Evolutionary conservation across 2,329 filamentous ascomycete species (phyloP).

Genomic region (Penicillium sp.): DNA sequence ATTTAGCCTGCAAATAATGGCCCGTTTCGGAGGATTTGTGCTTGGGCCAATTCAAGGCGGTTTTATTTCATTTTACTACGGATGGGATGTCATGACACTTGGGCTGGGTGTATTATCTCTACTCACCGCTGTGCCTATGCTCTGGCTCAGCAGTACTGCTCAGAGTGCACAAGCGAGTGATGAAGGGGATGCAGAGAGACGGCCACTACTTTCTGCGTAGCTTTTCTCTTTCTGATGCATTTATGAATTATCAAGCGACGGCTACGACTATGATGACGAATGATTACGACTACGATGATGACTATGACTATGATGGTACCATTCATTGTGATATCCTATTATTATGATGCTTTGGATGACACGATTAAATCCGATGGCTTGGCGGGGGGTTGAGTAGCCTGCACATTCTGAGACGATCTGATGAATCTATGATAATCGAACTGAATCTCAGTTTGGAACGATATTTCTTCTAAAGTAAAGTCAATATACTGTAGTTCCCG

Average conservation of each 20-base stretch:
- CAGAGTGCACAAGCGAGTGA: background rate
- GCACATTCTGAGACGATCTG: background rate
- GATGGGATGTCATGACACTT: slow-evolving; percentile 30
- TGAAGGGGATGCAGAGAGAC: background rate
- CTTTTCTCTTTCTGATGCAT: background rate
- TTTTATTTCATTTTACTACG: slow-evolving; percentile 23
- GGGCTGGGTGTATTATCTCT: slow-evolving; percentile 20
- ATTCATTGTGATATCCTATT: background rate
- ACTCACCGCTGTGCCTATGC: slow-evolving; percentile 5
- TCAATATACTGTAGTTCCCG: too few species aligned
- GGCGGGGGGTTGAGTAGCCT: background rate
- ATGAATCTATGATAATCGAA: background rate
- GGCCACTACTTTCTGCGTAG: background rate
- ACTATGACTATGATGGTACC: background rate
- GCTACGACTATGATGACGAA: background rate
- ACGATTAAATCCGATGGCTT: background rate
- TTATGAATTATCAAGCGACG: background rate
- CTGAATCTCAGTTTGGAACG: background rate
- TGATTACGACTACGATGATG: background rate
- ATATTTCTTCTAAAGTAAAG: too few species aligned
- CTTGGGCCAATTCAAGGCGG: slow-evolving; percentile 60
- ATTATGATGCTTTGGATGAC: background rate
- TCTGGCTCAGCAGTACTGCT: slow-evolving; percentile 1
- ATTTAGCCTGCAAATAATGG: slow-evolving; percentile 62
- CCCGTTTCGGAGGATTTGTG: slow-evolving; percentile 59